phyloP scores from a whole-genome alignment of 2,329 filamentous ascomycete genomes.

The Talaromyces pinophilus region DNA sequence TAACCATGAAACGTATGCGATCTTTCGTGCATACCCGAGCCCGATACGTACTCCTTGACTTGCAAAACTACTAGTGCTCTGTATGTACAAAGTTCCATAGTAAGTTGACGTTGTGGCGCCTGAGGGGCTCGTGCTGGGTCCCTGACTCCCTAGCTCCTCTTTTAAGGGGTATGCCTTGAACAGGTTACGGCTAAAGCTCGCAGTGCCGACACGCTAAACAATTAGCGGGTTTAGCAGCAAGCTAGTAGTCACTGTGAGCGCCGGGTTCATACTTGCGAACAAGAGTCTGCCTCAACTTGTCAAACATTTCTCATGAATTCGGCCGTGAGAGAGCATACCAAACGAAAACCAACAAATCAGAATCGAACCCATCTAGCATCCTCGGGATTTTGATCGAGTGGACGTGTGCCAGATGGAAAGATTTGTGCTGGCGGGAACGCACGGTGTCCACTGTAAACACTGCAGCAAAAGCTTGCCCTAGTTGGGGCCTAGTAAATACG shows the following conservation, averaged over 20 bases:
- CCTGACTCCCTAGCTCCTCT: constrained; percentile 1
- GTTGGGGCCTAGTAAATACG: not conserved
- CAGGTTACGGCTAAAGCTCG: constrained; percentile 6
- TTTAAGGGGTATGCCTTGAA: constrained; percentile 15
- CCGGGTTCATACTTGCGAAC: not conserved
- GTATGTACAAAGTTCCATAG: not conserved
- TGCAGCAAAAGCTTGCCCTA: not conserved
- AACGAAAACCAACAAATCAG: not conserved
- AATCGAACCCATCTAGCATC: not conserved
- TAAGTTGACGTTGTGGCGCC: constrained; percentile 17
- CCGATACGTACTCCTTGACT: not conserved
- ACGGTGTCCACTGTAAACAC: constrained; percentile 5
- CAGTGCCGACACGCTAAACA: not conserved
- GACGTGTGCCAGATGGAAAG: not conserved
- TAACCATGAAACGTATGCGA: not conserved
- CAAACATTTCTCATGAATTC: not conserved
- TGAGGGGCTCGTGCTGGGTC: constrained; percentile 20
- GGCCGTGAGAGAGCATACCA: not conserved
- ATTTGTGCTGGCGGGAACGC: not conserved
- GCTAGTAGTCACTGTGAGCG: not conserved
- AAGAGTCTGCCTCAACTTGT: not conserved
- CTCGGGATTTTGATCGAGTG: not conserved
- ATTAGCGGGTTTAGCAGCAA: not conserved
- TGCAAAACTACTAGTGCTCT: not conserved
- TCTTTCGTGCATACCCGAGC: constrained; percentile 6